Evolutionary conservation across 139 green algal genomes (phyloP).

Genomic region (Chlorella sp.): DNA sequence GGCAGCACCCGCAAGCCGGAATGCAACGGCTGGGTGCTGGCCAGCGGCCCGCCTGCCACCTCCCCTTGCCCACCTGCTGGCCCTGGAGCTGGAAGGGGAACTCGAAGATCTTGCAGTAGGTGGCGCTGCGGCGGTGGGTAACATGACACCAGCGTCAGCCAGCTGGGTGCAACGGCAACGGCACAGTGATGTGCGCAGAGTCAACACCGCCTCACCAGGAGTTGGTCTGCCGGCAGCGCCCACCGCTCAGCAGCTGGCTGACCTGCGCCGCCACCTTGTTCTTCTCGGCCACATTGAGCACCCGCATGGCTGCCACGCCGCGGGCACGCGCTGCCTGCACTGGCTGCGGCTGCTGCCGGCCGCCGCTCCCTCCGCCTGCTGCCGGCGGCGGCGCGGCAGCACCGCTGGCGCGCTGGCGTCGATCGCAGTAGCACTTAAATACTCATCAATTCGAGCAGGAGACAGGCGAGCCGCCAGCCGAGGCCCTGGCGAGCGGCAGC

Average conservation of each 20-base stretch:
- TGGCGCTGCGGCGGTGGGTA: constrained; percentile 52
- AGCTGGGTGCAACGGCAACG: no score
- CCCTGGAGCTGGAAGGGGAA: constrained; percentile 84
- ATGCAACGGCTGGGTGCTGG: no score
- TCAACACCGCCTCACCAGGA: constrained; percentile 53
- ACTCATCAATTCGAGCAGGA: no score
- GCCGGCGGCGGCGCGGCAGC: not conserved
- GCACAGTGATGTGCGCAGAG: no score
- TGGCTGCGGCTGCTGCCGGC: not conserved
- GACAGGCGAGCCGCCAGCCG: no score
- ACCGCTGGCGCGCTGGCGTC: not conserved
- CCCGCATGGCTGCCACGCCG: constrained; percentile 41
- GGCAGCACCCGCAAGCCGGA: no score
- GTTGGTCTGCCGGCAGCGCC: constrained; percentile 28
- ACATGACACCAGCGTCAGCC: not conserved
- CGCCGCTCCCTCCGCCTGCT: not conserved
- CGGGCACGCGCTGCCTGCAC: not conserved
- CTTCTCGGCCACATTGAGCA: constrained; percentile 97
- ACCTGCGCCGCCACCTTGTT: constrained; percentile 92
- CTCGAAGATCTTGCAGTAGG: constrained; percentile 85
- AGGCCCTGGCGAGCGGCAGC: no score
- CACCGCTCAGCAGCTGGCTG: constrained; percentile 77
- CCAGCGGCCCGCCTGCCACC: no score
- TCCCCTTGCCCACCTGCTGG: no score
- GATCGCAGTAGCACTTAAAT: no score